Base-by-base conservation (phyloP, 2,329 filamentous ascomycete genomes). In the Zymoseptoria passerinii region DNA sequence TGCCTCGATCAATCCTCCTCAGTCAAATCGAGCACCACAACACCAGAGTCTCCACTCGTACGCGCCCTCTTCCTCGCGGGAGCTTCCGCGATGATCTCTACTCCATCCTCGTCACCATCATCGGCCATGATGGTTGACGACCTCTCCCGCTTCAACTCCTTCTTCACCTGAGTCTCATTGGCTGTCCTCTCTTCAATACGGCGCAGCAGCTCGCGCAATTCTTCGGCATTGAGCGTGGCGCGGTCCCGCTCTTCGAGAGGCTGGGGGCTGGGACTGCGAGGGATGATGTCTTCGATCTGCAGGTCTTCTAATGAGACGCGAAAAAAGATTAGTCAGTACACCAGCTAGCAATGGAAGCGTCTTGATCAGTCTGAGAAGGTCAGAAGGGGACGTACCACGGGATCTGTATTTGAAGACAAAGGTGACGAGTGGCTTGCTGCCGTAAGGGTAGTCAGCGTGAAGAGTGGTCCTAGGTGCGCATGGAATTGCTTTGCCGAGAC, bases 401-500 rank as follows among this genome's bases (percentile, higher is more conserved):
- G 67, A 65, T 1, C 67, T 63, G 28, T 69, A 70, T n/a, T 63
- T 64, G 65, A 69, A 71, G 0, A 27, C 53, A 52, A 61, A 67
- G 1, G 48, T 61, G 0, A 65, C 63, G 29, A 69, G 61, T 1
- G 67, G 62, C 0, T 58, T 13, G 0, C 48, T 48, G 4, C 65
- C 66, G 23, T 65, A 68, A 0, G 63, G 64, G 13, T 60, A 64
- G 3, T 52, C 29, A 9, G 60, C 6, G 6, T 57, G 4, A 13
- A 28, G 9, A 16, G 9, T 50, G 4, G 6, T 53, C n/a, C 48
- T 3, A 8, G 27, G 28, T 1, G 35, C 52, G 8, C 18, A 28
- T 44, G 20, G 18, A 19, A 44, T 16, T n/a, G 52, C 52, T 54
- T 60, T 56, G 49, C 1, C 8, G 28, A 35, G 10, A 19, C 19